Conservation (phyloP, 495 filamentous ascomycete species). For the Patellaria atrata region DNA sequence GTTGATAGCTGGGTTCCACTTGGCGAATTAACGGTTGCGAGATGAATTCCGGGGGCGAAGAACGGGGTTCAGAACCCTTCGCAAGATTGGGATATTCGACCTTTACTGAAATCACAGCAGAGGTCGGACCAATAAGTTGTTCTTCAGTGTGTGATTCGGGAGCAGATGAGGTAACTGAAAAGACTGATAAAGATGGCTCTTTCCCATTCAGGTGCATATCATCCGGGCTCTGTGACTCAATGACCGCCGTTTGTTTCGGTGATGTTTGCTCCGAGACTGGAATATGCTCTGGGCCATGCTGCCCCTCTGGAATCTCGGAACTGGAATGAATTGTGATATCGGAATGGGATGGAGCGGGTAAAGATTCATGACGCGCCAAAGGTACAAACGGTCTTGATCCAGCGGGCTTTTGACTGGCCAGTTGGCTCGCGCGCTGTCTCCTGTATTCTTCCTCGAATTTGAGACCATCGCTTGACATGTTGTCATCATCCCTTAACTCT, state of each 20-base stretch:
- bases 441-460: too few relatives aligned
- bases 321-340: not conserved
- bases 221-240: not conserved
- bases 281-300: not conserved
- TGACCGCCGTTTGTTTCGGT: not conserved
- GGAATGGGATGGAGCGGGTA: not conserved
- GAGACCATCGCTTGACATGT: not conserved
- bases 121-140: not conserved
- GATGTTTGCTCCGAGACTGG: not conserved
- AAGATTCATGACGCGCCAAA: not conserved
- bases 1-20: conserved; percentile 1
- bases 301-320: too few relatives aligned
- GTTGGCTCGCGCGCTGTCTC: too few relatives aligned
- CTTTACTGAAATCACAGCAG: not conserved
- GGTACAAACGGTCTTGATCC: too few relatives aligned
- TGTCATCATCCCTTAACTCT: not conserved
- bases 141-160: not conserved
- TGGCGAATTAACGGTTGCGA: not conserved
- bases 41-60: not conserved
- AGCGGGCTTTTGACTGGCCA: too few relatives aligned
- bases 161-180: not conserved
- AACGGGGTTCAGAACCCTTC: too few relatives aligned
- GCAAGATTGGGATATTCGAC: conserved; percentile 2
- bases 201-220: too few relatives aligned
- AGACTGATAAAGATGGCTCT: not conserved